Base-by-base conservation (phyloP, 495 filamentous ascomycete genomes). In the Penicillium cosmopolitanum region DNA sequence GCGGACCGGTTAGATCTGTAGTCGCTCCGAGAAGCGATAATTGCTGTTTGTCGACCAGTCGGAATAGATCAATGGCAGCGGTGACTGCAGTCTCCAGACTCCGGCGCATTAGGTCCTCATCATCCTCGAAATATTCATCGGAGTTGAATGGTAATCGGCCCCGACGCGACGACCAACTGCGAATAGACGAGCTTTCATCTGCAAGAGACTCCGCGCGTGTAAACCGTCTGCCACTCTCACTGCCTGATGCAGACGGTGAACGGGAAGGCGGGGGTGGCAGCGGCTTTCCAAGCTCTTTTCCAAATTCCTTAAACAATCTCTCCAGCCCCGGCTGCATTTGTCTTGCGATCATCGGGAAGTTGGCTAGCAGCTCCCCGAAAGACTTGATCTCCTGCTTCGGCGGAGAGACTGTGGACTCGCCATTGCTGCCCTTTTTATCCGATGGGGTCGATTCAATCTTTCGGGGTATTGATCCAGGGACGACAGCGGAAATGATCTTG, bases 251-350 rank as follows among this genome's bases (percentile, higher is more conserved):
- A 23, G 77, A 72, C 15, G 80, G 78, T 13, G 77, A 73, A 8
- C 85, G 80, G 11, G 90, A 90, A 4, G 89, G 91, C 5, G 88
- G 88, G 7, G 89, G 87, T 2, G 93, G 91, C 31, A 94, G 70
- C 13, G 91, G 91, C 63, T 90, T 93, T 59, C 96, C 89, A 56
- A 97, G 87, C 44, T 93, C 89, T 43, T 84, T 85, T 8, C 86
- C 88, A 72, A 98, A 97, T 58, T 97, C 92, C 51, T 87, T 87
- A 64, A 98, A 97, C 42, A 99, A 72, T 71, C 90, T 85, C 69
- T 98, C 93, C 18, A 99, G 75, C 0, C 96, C 96, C 2, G 87
- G 84, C 66, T 97, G 91, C 94, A 98, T 97, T 74, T 98, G 96
- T 57, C 91, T 84, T 34, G 95, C 93, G 62, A 99, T 99, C 84